Conservation (phyloP, 805 yeast genomes). For the Candida pseudofarinosa region DNA sequence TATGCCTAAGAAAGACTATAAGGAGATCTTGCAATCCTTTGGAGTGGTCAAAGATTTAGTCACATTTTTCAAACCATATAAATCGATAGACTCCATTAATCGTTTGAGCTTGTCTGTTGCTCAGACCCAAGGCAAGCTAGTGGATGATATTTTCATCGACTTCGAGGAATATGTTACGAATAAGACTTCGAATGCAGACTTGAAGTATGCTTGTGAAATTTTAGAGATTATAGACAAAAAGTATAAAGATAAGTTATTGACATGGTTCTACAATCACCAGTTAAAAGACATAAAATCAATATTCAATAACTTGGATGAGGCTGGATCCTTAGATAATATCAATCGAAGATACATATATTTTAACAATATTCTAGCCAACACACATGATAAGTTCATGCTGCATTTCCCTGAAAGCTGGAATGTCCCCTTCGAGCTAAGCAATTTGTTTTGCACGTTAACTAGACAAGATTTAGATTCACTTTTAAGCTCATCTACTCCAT, state of each 20-base stretch:
- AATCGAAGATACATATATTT: conserved; percentile 78
- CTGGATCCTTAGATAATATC: conserved; percentile 88
- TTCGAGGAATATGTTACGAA: conserved; percentile 48
- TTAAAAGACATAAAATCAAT: conserved; percentile 72
- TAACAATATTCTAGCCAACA: conserved; percentile 60
- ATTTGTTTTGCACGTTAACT: conserved; percentile 65
- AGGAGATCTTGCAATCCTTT: conserved; percentile 55
- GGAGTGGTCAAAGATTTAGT: conserved; percentile 72
- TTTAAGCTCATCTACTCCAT: conserved; percentile 43
- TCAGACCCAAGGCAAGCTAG: conserved; percentile 54
- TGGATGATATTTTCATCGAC: conserved; percentile 70
- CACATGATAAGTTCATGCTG: conserved; percentile 46
- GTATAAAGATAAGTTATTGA: conserved; percentile 54
- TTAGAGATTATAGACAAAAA: conserved; percentile 61
- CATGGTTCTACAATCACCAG: conserved; percentile 69
- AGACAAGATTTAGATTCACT: conserved; percentile 50
- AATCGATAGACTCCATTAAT: conserved; percentile 79
- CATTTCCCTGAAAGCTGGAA: conserved; percentile 73
- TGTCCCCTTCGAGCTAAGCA: conserved; percentile 57
- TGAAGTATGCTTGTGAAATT: conserved; percentile 65
- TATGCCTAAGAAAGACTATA: conserved; percentile 44
- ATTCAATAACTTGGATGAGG: conserved; percentile 81
- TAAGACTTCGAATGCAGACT: conserved; percentile 25
- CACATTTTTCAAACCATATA: conserved; percentile 70
- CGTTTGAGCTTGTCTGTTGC: conserved; percentile 55